Conservation (phyloP, 2,329 filamentous ascomycete species). For the Neonectria hederae region DNA sequence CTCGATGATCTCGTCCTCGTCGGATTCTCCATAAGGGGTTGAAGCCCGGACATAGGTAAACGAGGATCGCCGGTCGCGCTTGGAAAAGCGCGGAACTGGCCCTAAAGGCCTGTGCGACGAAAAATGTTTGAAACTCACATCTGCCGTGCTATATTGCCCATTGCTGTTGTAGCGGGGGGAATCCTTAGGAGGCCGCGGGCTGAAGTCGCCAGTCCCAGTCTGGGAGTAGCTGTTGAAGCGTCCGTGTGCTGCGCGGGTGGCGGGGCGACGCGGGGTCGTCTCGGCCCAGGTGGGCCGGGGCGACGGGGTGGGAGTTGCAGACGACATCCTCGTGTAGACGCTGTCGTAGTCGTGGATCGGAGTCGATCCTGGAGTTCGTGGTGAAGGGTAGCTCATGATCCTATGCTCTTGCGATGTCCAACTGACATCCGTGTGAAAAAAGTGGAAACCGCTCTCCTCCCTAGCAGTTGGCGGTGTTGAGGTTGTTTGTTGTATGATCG, state of each 20-base stretch:
- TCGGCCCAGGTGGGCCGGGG: slow-evolving; percentile 63
- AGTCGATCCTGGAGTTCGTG: slow-evolving; percentile 56
- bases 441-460: slow-evolving; percentile 38
- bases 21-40: slow-evolving; percentile 68
- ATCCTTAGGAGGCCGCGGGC: slow-evolving; percentile 59
- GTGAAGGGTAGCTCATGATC: slow-evolving; percentile 53
- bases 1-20: slow-evolving; percentile 70
- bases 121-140: slow-evolving; percentile 69
- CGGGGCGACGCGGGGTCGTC: slow-evolving; percentile 61
- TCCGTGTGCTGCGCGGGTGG: slow-evolving; percentile 59
- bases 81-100: slow-evolving; percentile 46
- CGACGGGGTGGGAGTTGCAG: slow-evolving; percentile 66
- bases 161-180: slow-evolving; percentile 71
- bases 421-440: slow-evolving; percentile 43
- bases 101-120: slow-evolving; percentile 54
- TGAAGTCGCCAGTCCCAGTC: slow-evolving; percentile 43
- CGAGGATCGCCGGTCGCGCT: slow-evolving; percentile 65
- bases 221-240: slow-evolving; percentile 52
- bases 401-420: slow-evolving; percentile 49
- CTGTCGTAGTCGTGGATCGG: slow-evolving; percentile 60
- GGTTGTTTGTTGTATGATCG: background rate
- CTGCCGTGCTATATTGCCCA: slow-evolving; percentile 71
- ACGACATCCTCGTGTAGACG: slow-evolving; percentile 60
- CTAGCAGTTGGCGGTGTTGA: slow-evolving; percentile 36
- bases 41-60: slow-evolving; percentile 68